phyloP scores from a whole-genome alignment of 495 filamentous ascomycete genomes.

The Xylaria scruposa region DNA sequence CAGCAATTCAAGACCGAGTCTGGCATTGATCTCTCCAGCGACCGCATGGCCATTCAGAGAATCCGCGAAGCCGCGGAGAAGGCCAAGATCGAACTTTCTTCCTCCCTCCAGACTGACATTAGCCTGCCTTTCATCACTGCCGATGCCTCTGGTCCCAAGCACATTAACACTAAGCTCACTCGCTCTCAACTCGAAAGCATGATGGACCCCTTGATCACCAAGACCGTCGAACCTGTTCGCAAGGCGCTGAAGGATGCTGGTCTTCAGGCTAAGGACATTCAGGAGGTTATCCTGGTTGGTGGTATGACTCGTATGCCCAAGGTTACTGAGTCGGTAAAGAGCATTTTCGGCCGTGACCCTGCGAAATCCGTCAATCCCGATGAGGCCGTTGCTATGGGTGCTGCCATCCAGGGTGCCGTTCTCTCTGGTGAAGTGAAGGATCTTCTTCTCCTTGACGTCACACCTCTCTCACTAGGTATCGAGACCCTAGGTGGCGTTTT shows the following conservation, averaged over 20 bases:
- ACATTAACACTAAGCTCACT: constrained; percentile 96
- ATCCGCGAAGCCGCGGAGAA: constrained; percentile 99
- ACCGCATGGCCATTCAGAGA: constrained; percentile 99
- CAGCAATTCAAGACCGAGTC: constrained; percentile 96
- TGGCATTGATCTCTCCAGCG: constrained; percentile 85
- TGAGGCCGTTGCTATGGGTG: constrained; percentile 98
- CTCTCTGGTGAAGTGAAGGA: constrained; percentile 97
- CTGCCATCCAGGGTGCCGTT: constrained; percentile 97
- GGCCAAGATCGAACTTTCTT: constrained; percentile 99
- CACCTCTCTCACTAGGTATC: constrained; percentile 97
- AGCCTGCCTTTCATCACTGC: constrained; percentile 99
- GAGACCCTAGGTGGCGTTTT: constrained; percentile 99
- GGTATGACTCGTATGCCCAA: constrained; percentile 99
- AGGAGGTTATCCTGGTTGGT: constrained; percentile 98
- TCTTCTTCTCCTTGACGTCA: constrained; percentile 94
- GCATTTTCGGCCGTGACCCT: constrained; percentile 96
- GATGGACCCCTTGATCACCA: constrained; percentile 87
- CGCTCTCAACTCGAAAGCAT: constrained; percentile 91
- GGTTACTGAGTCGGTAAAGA: constrained; percentile 96
- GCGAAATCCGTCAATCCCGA: constrained; percentile 99
- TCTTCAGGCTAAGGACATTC: constrained; percentile 92
- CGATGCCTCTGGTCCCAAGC: constrained; percentile 91
- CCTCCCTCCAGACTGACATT: constrained; percentile 95
- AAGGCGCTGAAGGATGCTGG: constrained; percentile 98
- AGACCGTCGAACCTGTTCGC: constrained; percentile 89